Evolutionary conservation across 345 rosid species (phyloP).

Genomic region (Hibiscus trionum): DNA sequence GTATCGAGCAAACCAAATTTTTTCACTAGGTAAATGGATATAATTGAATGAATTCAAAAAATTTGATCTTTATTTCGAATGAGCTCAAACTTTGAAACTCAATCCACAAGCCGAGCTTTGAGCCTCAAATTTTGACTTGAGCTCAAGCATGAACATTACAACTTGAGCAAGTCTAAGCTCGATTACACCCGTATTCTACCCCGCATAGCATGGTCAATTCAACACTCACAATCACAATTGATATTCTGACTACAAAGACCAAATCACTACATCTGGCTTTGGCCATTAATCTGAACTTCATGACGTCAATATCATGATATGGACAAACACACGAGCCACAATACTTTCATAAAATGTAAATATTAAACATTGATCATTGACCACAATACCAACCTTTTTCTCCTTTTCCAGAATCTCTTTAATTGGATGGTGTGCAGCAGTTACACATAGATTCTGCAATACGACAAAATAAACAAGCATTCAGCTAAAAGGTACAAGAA

Average conservation of each 20-base stretch:
- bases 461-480: not conserved
- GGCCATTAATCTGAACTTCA: not conserved
- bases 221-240: not conserved
- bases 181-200: not conserved
- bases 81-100: not conserved
- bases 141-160: not conserved
- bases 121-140: not conserved
- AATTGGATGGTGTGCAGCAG: slow-evolving; percentile 86
- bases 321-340: not conserved
- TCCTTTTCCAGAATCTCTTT: slow-evolving; percentile 79
- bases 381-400: slow-evolving; percentile 40
- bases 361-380: not conserved
- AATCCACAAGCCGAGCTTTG: too few relatives aligned
- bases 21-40: not conserved
- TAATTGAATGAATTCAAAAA: not conserved
- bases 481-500: not conserved
- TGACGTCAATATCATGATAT: not conserved
- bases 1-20: not conserved
- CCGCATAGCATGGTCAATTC: not conserved
- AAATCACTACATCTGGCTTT: not conserved
- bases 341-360: not conserved
- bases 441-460: slow-evolving; percentile 66
- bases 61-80: not conserved
- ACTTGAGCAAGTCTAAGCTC: not conserved
- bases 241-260: not conserved